Evolutionary conservation across 1,284 basidiomycete genomes (phyloP).

Genomic region (Sutorius eximius): DNA sequence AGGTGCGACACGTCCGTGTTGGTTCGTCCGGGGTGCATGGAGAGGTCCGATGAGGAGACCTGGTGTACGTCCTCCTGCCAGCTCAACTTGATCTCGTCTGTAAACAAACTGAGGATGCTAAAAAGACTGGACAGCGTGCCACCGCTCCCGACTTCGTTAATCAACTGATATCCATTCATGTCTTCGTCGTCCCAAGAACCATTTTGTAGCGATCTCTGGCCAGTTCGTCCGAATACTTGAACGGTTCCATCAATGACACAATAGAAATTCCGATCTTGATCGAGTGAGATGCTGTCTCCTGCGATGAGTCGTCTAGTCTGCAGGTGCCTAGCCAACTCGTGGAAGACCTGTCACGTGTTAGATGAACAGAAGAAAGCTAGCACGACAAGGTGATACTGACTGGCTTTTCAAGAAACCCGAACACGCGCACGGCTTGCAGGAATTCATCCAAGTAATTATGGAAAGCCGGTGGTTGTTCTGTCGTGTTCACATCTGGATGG

Average conservation of each 20-base stretch:
- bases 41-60: slow-evolving; percentile 18
- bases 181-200: slow-evolving; percentile 78
- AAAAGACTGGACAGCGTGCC: slow-evolving; percentile 95
- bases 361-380: neutral
- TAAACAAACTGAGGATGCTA: slow-evolving; percentile 94
- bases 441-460: slow-evolving; percentile 97
- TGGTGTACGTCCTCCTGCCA: slow-evolving; percentile 68
- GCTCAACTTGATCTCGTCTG: slow-evolving; percentile 93
- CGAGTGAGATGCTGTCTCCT: slow-evolving; percentile 87
- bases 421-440: slow-evolving; percentile 89
- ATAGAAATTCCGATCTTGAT: slow-evolving; percentile 92
- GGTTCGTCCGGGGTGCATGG: slow-evolving; percentile 36
- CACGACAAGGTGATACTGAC: slow-evolving; percentile 44
- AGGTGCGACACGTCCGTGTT: slow-evolving; percentile 67
- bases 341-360: slow-evolving; percentile 69
- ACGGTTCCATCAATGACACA: slow-evolving; percentile 92
- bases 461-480: slow-evolving; percentile 74
- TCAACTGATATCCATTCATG: slow-evolving; percentile 89
- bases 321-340: slow-evolving; percentile 89
- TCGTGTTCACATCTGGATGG: slow-evolving; percentile 82
- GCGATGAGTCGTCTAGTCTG: slow-evolving; percentile 91
- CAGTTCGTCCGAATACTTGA: slow-evolving; percentile 79
- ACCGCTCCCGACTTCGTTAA: slow-evolving; percentile 94
- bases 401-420: slow-evolving; percentile 94
- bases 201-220: slow-evolving; percentile 47